Base-by-base conservation (phyloP, 1,284 basidiomycete genomes). In the Ustilago shanxiensis region DNA sequence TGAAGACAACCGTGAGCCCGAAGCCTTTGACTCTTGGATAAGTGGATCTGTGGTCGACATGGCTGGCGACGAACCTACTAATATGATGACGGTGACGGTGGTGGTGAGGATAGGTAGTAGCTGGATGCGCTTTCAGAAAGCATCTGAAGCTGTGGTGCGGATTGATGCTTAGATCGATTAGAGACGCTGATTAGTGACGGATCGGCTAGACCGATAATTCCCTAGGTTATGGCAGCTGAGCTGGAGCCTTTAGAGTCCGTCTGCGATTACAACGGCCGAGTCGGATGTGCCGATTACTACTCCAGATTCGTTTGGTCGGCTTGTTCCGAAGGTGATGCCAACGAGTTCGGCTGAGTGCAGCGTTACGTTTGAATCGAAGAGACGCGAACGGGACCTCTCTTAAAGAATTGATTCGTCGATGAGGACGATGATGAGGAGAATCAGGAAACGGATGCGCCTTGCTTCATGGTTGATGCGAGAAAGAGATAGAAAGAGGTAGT, bases 31-130 rank as follows among this genome's bases (percentile, higher is more conserved):
- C 55, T 67, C 60, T 20, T 58, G 35, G 11, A 66, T 9, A 14
- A 75, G 67, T 18, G 72, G 54, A 16, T 66, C 61, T 45, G 52
- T 57, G 26, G 33, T 44, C 49, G 73, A 59, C 73, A 71, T 71
- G 53, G n/a, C 18, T 50, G 29, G 33, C 31, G 59, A 44, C 33
- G 59, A 37, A n/a, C n/a, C n/a, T 9, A 24, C 0, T 26, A 24
- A 18, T 8, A 14, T 8, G 35, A 16, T 16, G 7, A 37, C 14
- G 41, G 20, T 44, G 44, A 31, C 39, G 9, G 47, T 28, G 13
- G 29, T 26, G 45, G 3, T 49, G 45, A 37, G 35, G 9, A 11
- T 33, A 8, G 9, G 35, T 37, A 14, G 9, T 37, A 10, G 35
- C 35, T 37, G 35, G 13, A 37, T 3, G 35, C 35, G 35, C 8